These are phyloP conservation scores for Kalanchoe fedtschenkoi DNA, from an alignment of 164 flowering plant species.

Conservation along the genomic window DNA sequence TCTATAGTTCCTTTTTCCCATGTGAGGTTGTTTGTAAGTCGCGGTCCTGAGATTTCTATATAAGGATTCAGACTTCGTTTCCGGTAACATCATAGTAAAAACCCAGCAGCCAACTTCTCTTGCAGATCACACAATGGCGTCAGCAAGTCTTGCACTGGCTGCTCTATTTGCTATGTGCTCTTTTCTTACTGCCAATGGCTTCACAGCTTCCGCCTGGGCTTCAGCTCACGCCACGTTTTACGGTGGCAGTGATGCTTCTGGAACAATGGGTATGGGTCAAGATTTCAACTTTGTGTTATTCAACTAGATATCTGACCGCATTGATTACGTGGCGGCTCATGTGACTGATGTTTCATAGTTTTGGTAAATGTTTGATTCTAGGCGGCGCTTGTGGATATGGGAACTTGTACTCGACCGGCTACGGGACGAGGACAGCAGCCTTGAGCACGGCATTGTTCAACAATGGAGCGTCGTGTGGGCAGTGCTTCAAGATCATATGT, in stretches of 20 bases:
- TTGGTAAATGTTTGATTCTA: slow-evolving; percentile 7
- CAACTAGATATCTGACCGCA: too few species aligned
- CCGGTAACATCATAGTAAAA: background rate
- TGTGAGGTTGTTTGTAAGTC: background rate
- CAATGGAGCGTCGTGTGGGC: slow-evolving; percentile 79
- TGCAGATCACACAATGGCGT: background rate
- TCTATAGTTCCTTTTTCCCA: background rate
- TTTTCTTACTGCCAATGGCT: slow-evolving; percentile 4
- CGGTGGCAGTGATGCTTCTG: slow-evolving; percentile 18
- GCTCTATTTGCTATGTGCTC: background rate
- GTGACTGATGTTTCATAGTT: too few species aligned
- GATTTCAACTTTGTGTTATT: background rate
- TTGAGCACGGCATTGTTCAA: slow-evolving; percentile 79
- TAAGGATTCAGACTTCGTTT: background rate
- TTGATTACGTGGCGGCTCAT: too few species aligned
- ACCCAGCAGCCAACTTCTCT: background rate
- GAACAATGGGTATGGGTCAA: slow-evolving; percentile 15
- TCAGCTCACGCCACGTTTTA: slow-evolving; percentile 18
- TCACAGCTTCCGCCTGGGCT: slow-evolving; percentile 12
- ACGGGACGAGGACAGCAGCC: slow-evolving; percentile 62
- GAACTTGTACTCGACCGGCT: slow-evolving; percentile 50
- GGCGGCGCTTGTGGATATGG: slow-evolving; percentile 83
- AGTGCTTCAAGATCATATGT: slow-evolving; percentile 62
- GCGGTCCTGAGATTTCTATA: background rate
- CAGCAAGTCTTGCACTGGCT: background rate